A percentile compares a stretch with the other conserved stretches of the same genome.
Conservation (phyloP, 2,329 filamentous ascomycete genomes). For the Fusarium pseudocircinatum region DNA sequence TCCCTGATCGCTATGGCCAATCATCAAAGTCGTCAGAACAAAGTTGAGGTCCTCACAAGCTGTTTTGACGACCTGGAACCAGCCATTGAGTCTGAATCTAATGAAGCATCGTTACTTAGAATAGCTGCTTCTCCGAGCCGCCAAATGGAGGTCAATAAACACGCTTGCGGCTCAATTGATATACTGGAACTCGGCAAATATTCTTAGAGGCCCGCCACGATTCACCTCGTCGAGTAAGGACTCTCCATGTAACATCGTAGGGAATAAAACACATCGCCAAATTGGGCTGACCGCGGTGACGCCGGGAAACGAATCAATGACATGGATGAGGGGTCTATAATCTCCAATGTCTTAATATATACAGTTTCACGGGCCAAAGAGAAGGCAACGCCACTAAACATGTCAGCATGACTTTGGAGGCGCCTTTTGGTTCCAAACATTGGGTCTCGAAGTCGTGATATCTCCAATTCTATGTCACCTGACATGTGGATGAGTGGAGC, state of each 20-base stretch:
- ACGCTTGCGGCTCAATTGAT: slow-evolving; percentile 16
- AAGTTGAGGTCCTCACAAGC: slow-evolving; percentile 8
- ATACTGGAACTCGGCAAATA: not conserved
- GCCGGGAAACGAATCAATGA: slow-evolving; percentile 3
- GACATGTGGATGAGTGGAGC: slow-evolving; percentile 11
- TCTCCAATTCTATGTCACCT: slow-evolving; percentile 21
- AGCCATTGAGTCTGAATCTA: slow-evolving; percentile 20
- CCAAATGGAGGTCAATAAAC: slow-evolving; percentile 12
- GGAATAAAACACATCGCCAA: not conserved
- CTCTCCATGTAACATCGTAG: not conserved
- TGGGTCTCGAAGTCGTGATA: slow-evolving; percentile 1
- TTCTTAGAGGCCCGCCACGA: not conserved
- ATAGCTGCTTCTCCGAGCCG: not conserved
- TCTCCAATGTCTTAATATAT: slow-evolving; percentile 28
- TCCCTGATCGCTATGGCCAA: slow-evolving; percentile 30
- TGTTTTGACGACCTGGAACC: slow-evolving; percentile 19
- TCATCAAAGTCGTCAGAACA: slow-evolving; percentile 15
- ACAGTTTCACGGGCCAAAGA: slow-evolving; percentile 22
- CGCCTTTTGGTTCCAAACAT: slow-evolving; percentile 5
- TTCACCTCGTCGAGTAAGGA: not conserved
- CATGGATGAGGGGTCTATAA: not conserved
- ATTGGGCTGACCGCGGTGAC: slow-evolving; percentile 16
- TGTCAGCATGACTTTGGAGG: slow-evolving; percentile 31
- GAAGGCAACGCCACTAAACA: slow-evolving; percentile 33
- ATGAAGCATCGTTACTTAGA: not conserved